Evolutionary conservation across 2,329 filamentous ascomycete species (phyloP), one percentile per base, ranked within the genome.

Genomic region (Xylariaceae sp.): DNA sequence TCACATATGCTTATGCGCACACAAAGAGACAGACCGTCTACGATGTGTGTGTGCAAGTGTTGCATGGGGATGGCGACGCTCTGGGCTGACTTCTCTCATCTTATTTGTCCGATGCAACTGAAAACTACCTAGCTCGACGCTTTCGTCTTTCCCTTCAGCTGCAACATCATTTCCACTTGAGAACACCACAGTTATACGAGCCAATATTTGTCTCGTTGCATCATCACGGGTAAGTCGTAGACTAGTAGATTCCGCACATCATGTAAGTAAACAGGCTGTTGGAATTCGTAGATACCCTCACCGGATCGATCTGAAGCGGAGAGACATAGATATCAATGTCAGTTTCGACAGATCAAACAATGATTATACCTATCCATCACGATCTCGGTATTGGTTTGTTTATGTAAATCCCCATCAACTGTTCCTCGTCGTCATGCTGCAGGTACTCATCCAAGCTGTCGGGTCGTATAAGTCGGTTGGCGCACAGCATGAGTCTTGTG

Each of bases 401-500:
- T 51, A 49, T 49, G 47, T 49, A 49, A 49, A 23, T 49, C 1
- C 15, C 17, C 47, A 30, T 18, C 8, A 1, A 49, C 47, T 49
- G n/a, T 49, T n/a, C 48, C 37, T 57, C 34, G 51, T 44, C 55
- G 53, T 62, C 53, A 60, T 60, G 61, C 61, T 57, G 56, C 58
- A 62, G 63, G 64, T 58, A 51, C 64, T 65, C 62, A 65, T 59
- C 67, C 67, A 65, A 60, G 62, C 66, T 61, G 62, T 65, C 67
- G 67, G 67, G 67, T 68, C 64, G 51, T 37, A 13, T 11, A 51
- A 49, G 58, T 64, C 60, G 67, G 63, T 65, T 67, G 66, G 66
- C 65, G 65, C 64, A 69, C 67, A 59, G 66, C 67, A 68, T 68
- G 63, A 66, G 59, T 59, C 41, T 55, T 51, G 64, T 60, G 61